Conservation (phyloP, 441 rosid species). For the Cnidoscolus chayamansa region DNA sequence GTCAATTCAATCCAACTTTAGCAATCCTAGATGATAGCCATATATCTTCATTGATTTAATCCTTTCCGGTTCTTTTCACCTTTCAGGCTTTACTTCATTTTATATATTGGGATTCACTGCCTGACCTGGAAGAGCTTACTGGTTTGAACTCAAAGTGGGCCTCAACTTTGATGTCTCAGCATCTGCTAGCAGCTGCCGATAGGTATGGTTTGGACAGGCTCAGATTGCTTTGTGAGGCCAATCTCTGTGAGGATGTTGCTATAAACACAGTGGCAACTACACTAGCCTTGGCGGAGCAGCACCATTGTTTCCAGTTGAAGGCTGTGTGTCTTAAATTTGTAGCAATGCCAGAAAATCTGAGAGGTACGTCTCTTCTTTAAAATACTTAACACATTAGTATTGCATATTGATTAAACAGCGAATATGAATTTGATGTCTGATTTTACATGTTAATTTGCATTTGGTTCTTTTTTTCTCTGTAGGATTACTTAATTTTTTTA, state of each 20-base stretch:
- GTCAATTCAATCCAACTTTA: too few relatives aligned
- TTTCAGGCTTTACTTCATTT: constrained; percentile 82
- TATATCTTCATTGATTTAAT: neutral
- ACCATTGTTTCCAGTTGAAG: constrained; percentile 79
- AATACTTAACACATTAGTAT: constrained; percentile 54
- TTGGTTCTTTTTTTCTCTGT: neutral
- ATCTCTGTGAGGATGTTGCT: constrained; percentile 74
- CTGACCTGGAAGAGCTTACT: constrained; percentile 72
- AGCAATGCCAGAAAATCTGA: constrained; percentile 70
- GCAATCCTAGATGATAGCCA: neutral
- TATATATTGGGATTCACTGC: constrained; percentile 76
- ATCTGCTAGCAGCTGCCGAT: constrained; percentile 91
- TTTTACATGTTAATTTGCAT: neutral
- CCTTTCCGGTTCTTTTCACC: constrained; percentile 2
- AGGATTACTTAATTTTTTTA: too few relatives aligned
- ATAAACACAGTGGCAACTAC: constrained; percentile 84
- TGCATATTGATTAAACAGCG: neutral
- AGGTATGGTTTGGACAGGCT: constrained; percentile 85
- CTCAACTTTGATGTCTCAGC: constrained; percentile 78
- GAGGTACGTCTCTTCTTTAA: constrained; percentile 38
- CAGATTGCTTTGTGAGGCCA: constrained; percentile 68
- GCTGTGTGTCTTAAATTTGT: constrained; percentile 79
- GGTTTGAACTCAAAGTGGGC: constrained; percentile 74
- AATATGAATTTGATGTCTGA: neutral
- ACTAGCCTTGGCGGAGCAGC: constrained; percentile 86